Base-by-base conservation (phyloP, 768 basidiomycete genomes). In the Phylloporus sp. region DNA sequence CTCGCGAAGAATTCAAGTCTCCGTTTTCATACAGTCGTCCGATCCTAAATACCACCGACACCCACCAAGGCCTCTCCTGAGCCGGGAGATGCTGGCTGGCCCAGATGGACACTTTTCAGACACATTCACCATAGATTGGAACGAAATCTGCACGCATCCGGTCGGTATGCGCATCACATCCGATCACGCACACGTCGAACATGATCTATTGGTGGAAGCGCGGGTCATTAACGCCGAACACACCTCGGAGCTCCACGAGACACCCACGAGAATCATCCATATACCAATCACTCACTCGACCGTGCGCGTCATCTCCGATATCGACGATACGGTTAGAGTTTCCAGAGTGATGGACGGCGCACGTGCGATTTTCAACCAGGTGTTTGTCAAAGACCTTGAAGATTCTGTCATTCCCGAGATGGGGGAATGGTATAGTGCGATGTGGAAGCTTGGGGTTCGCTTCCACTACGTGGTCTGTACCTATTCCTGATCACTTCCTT, bases 401-500 rank as follows among this genome's bases (percentile, higher is more conserved):
- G 91, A 97, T 38, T 78, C 81, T 27, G 69, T 86, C 34, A 87
- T 96, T 37, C 83, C 82, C 5, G 90, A 82, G 4, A 90, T 92
- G 86, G 79, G 80, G 28, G 79, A 81, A 18, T 90, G 86, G 84
- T 90, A 90, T 63, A 69, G 67, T 11, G 52, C 58, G 6, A 81
- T 90, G 79, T 86, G 81, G 80, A 66, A 63, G 20, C 69, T 69
- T 17, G 91, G 92, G 1, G 86, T 84, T 9, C 66, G 81, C 43
- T 94, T 92, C 62, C 90, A 93, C 59, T 95, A 92, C 62, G 90
- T 94, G 41, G 90, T 91, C 54, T 63, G 88, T 78, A 18, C 17
- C 32, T 49, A 41, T 21, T 8, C 10, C 3, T 3, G 22, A 26
- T 28, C 18, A n/a, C n/a, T n/a, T n/a, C 20, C 9, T 33, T 5